These are phyloP conservation scores for Mariannaea sp. DNA, from an alignment of 2,329 filamentous ascomycete genomes.

Conservation along the genomic window DNA sequence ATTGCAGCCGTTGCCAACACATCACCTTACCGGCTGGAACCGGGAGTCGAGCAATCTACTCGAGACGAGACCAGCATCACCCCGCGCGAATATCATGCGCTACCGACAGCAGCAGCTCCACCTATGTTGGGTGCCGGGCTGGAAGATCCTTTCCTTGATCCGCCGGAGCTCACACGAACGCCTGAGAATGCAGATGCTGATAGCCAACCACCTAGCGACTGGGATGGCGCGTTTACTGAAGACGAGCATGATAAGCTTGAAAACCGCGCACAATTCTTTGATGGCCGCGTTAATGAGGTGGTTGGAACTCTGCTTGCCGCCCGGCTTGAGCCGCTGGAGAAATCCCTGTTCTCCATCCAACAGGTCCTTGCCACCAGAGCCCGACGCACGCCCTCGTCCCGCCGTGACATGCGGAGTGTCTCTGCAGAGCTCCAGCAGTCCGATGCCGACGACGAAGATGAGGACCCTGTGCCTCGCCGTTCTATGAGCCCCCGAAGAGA, in stretches of 20 bases:
- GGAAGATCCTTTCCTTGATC: slow-evolving; percentile 67
- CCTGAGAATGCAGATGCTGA: slow-evolving; percentile 57
- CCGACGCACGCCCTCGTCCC: slow-evolving; percentile 58
- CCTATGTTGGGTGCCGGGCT: slow-evolving; percentile 58
- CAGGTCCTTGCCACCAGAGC: slow-evolving; percentile 65
- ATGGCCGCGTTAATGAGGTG: slow-evolving; percentile 84
- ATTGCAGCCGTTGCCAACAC: slow-evolving; percentile 44
- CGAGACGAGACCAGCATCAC: slow-evolving; percentile 78
- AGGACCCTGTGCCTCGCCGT: slow-evolving; percentile 67
- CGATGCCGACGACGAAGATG: slow-evolving; percentile 94
- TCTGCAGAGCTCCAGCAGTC: slow-evolving; percentile 77
- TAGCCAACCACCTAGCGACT: slow-evolving; percentile 79
- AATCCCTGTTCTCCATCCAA: slow-evolving; percentile 77
- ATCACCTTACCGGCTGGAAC: slow-evolving; percentile 59
- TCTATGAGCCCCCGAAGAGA: slow-evolving; percentile 80
- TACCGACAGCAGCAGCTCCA: slow-evolving; percentile 53
- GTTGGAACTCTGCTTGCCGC: slow-evolving; percentile 78
- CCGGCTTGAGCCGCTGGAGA: slow-evolving; percentile 80
- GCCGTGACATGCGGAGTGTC: slow-evolving; percentile 65
- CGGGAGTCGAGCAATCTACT: slow-evolving; percentile 56
- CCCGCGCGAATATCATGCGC: slow-evolving; percentile 58
- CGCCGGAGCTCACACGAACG: slow-evolving; percentile 51
- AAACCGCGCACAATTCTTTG: slow-evolving; percentile 84
- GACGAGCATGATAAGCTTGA: slow-evolving; percentile 84
- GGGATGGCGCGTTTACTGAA: slow-evolving; percentile 85